phyloP scores from a whole-genome alignment of 2,329 filamentous ascomycete genomes.

The Colletotrichum sp. region DNA sequence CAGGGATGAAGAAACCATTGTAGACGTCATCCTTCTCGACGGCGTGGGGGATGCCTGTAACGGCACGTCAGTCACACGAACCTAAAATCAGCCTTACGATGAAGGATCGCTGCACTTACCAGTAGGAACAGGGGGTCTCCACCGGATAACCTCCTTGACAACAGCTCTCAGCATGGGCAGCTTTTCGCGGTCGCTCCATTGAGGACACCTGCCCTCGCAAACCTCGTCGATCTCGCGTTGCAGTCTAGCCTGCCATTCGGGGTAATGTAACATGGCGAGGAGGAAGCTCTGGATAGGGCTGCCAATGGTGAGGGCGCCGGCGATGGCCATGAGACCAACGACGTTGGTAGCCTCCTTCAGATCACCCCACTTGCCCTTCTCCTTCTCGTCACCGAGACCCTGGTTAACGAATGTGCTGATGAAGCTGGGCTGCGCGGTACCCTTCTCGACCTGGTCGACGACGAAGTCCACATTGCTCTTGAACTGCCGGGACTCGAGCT shows the following conservation, averaged over 20 bases:
- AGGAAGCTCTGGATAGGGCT: constrained; percentile 43
- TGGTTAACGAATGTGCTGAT: constrained; percentile 44
- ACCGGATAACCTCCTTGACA: constrained; percentile 53
- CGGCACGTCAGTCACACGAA: constrained; percentile 28
- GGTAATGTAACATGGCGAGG: constrained; percentile 34
- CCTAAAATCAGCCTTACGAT: neutral
- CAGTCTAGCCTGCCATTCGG: constrained; percentile 36
- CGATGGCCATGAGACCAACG: constrained; percentile 50
- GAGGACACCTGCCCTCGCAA: constrained; percentile 45
- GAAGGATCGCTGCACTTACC: constrained; percentile 34
- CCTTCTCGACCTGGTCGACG: constrained; percentile 33
- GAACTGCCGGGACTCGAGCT: constrained; percentile 42
- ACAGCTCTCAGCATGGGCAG: constrained; percentile 43
- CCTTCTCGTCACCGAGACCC: constrained; percentile 28
- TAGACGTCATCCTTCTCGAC: constrained; percentile 57
- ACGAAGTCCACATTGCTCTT: constrained; percentile 41
- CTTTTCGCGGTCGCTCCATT: constrained; percentile 40
- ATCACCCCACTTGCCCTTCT: constrained; percentile 31
- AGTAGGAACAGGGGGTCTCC: constrained; percentile 59
- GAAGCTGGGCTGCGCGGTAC: constrained; percentile 43
- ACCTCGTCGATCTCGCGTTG: constrained; percentile 46
- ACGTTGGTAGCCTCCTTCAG: constrained; percentile 46
- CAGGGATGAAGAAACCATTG: constrained; percentile 56
- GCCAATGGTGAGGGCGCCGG: constrained; percentile 48
- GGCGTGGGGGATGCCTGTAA: constrained; percentile 50